Evolutionary conservation across 306 rosid genomes (phyloP), one percentile per base, ranked within the genome.

Genomic region (Citrullus mucosospermus): DNA sequence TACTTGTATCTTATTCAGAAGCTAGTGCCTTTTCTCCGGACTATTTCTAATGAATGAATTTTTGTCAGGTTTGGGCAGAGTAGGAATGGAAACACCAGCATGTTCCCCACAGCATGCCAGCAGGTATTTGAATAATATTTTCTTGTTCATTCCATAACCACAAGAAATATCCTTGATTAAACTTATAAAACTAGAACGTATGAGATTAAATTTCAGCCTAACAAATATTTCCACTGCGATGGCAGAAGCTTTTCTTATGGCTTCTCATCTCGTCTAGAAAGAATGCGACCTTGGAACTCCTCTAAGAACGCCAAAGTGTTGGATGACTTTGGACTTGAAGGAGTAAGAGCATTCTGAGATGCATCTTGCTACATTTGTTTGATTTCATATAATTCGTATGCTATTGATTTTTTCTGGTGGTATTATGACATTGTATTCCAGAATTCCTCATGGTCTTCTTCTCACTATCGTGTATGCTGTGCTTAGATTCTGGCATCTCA

Each of bases 1-100:
- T 12, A 38, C 51, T 38, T 38, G 32, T 38, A 41, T 67, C 4
- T 9, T 17, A n/a, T 67, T 41, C 74, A 39, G 44, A 67, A 70
- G 76, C 9, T 46, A 13, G 57, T 46, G 56, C 57, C 20, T 20
- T 44, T 69, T 43, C 38, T 43, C 51, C 32, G 36, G 75, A 67
- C 75, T 20, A 12, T 43, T 69, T 43, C 56, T 69, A 32, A 57
- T 57, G 55, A 76, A 44, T 60, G n/a, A 11, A 30, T 4, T 77
- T 50, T 75, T 76, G 48, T 68, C 67, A 95, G 98, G 98, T 79
- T 87, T 95, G 86, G 98, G 98, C 72, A 87, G 88, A 81, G 91
- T 92, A 55, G 97, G 96, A 80, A 83, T 46, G 77, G 88, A 88
- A 85, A 92, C 97, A 75, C 98, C 98, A 1, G 82, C 79, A 72